A percentile compares a stretch with the other conserved stretches of the same genome.
Conservation (phyloP, 768 basidiomycete genomes). For the Mycena maculata region DNA sequence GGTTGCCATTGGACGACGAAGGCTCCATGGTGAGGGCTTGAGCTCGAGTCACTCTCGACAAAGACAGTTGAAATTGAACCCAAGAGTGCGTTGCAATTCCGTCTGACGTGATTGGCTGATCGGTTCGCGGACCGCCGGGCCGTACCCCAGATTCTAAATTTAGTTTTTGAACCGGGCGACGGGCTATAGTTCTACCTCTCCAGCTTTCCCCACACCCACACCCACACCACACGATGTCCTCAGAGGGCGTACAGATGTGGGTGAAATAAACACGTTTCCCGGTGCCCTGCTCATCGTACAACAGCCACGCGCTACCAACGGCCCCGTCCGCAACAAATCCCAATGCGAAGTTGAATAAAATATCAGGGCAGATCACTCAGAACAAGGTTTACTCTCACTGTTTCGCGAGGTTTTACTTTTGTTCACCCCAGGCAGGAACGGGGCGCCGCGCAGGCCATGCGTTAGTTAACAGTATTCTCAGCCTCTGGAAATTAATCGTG, state of each 20-base stretch:
- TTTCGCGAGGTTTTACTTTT: background rate
- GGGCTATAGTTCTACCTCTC: background rate
- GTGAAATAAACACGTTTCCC: constrained; percentile 33
- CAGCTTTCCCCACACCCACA: constrained; percentile 6
- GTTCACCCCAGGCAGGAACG: constrained; percentile 53
- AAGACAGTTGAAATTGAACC: too few species aligned
- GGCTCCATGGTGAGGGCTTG: constrained; percentile 22
- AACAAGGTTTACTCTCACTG: constrained; percentile 66
- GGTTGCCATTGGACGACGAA: constrained; percentile 7
- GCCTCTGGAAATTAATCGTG: constrained; percentile 1
- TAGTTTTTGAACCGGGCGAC: background rate
- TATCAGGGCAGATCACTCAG: constrained; percentile 80
- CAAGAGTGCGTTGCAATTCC: constrained; percentile 4
- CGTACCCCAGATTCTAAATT: constrained; percentile 18
- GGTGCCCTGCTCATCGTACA: background rate
- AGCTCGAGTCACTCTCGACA: too few species aligned
- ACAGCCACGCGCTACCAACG: constrained; percentile 58
- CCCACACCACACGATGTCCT: constrained; percentile 54
- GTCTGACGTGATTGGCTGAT: constrained; percentile 15
- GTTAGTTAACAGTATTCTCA: constrained; percentile 54
- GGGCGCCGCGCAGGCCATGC: constrained; percentile 89
- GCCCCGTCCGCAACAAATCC: constrained; percentile 36
- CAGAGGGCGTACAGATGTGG: constrained; percentile 69
- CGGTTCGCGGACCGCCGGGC: constrained; percentile 2
- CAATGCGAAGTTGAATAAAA: constrained; percentile 72